Evolutionary conservation across 2,329 filamentous ascomycete species (phyloP), one percentile per base, ranked within the genome.

Genomic region (Neoascochyta sp.): DNA sequence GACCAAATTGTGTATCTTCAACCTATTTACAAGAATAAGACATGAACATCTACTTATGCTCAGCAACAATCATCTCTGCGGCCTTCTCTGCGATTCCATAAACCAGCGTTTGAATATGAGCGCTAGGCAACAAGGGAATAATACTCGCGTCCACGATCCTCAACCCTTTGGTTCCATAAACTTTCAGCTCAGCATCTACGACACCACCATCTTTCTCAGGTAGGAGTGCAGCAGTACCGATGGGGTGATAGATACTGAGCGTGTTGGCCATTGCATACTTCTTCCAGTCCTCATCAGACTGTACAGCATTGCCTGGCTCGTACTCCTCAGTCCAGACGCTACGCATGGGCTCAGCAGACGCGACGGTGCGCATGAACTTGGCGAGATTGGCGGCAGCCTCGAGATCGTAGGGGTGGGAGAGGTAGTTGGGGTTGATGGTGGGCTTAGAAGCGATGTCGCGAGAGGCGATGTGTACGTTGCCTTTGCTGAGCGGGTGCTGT

Each of bases 161-260:
- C 34, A 58, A 20, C 3, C 40, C 32, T 13, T 41, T 40, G 0
- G 25, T 32, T 0, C 54, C 52, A 31, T 56, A 46, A 1, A 56
- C 50, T 26, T 34, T 47, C 27, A 57, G 25, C 3, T 36, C 12
- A 2, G 32, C 3, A 26, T 51, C 33, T 3, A 57, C 51, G 6
- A 56, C 54, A 21, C 54, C 54, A 3, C 48, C 50, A 14, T 41
- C 34, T 24, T 44, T 40, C 29, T 47, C 38, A 4, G 43, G 36
- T 12, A 54, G 40, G 34, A 57, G 26, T 2, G 62, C 59, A 24
- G 58, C 61, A 8, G 61, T 63, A 7, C 64, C 63, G 11, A 62
- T 29, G 2, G 58, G 60, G 20, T 63, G 60, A 20, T 53, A 63
- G 4, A 50, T 49, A 28, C 49, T 50, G 27, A 48, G 13, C 7